Conservation (phyloP, 2,329 filamentous ascomycete genomes). For the Ophiostoma sp. region DNA sequence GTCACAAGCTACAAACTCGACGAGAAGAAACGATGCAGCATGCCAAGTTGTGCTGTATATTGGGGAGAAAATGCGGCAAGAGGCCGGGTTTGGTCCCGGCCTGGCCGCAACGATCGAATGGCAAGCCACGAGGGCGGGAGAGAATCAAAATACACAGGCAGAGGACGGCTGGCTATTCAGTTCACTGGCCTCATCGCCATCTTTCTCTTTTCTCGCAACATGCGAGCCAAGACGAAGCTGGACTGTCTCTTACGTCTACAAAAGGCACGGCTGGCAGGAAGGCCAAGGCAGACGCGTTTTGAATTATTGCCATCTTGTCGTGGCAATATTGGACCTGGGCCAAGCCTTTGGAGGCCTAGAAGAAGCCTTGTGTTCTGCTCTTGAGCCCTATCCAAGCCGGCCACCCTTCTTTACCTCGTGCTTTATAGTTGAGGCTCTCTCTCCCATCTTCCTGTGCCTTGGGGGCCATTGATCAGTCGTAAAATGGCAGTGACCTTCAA, state of each 20-base stretch:
- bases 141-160: background rate
- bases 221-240: background rate
- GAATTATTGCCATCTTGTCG: background rate
- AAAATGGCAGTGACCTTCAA: slow-evolving; percentile 12
- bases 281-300: background rate
- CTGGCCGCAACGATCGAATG: background rate
- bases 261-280: background rate
- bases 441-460: background rate
- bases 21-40: slow-evolving; percentile 6
- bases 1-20: slow-evolving; percentile 8
- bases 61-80: background rate
- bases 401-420: background rate
- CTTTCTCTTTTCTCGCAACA: background rate
- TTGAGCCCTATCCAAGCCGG: background rate
- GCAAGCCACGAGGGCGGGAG: background rate
- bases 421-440: background rate
- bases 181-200: background rate
- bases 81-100: no score
- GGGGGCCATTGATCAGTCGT: slow-evolving; percentile 13
- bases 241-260: background rate
- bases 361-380: background rate
- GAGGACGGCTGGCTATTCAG: background rate
- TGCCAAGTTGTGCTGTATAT: background rate
- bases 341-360: background rate
- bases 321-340: background rate